Percentiles rank a stretch among this genome's conserved stretches.
Evolutionary conservation across 73 alveolate genomes (phyloP).

Genomic region (Durusdinium trenchii): DNA sequence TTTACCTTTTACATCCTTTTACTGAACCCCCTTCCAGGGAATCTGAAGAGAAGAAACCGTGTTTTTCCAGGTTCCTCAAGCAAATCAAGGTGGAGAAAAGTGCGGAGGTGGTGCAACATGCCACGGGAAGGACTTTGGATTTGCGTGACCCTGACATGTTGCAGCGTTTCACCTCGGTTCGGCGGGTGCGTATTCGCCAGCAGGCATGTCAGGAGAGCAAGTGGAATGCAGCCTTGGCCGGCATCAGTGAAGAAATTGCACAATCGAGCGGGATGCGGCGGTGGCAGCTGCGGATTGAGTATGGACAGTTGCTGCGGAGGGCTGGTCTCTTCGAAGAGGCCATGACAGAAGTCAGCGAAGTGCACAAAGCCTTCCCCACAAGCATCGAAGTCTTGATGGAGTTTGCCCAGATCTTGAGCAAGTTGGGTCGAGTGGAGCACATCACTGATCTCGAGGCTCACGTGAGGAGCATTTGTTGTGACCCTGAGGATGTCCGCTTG

Average conservation of each 20-base stretch:
- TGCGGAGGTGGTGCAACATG: not conserved
- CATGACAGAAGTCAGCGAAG: not conserved
- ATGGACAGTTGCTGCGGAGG: not conserved
- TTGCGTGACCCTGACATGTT: not conserved
- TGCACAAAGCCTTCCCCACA: not conserved
- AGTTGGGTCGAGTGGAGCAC: slow-evolving; percentile 36
- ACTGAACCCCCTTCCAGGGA: not conserved
- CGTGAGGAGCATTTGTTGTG: not conserved
- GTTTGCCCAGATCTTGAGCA: not conserved
- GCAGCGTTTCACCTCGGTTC: slow-evolving; percentile 14
- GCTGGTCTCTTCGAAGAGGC: not conserved
- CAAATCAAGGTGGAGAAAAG: not conserved
- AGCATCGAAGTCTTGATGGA: not conserved
- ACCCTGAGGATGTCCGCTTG: slow-evolving; percentile 15
- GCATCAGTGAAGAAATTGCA: not conserved
- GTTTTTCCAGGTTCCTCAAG: too few relatives aligned
- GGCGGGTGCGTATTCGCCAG: slow-evolving; percentile 8
- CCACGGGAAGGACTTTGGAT: slow-evolving; percentile 8
- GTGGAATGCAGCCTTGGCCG: slow-evolving; percentile 31
- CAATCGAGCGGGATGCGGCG: not conserved
- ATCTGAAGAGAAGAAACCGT: not conserved
- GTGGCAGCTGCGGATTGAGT: not conserved
- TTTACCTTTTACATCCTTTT: too few relatives aligned
- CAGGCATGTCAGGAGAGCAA: slow-evolving; percentile 2
- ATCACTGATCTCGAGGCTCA: slow-evolving; percentile 4